phyloP scores from a whole-genome alignment of 140 eudicot genomes.

The Ambrosia hybrid region DNA sequence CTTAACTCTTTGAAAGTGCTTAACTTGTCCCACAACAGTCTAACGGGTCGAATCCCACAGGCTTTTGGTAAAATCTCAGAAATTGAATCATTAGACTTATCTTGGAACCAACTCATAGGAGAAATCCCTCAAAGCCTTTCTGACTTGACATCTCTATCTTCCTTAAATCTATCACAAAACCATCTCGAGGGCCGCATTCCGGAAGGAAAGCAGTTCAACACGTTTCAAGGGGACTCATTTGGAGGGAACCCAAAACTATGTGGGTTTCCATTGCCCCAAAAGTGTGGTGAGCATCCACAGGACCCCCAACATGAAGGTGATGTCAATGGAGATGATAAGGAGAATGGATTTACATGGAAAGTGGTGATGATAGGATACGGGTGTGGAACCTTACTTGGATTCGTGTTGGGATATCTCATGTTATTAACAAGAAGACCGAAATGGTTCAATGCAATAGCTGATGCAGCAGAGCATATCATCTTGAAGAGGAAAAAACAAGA shows the following conservation, averaged over 20 bases:
- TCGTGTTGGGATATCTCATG: slow-evolving; percentile 29
- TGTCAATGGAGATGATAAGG: not conserved
- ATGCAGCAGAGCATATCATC: slow-evolving; percentile 16
- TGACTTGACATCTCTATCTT: slow-evolving; percentile 2
- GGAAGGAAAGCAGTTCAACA: slow-evolving; percentile 28
- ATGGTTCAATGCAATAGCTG: slow-evolving; percentile 25
- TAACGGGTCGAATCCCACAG: slow-evolving; percentile 18
- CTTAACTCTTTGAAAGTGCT: slow-evolving; percentile 19
- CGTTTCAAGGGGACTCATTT: slow-evolving; percentile 24
- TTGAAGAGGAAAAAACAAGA: not conserved
- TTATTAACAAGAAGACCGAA: slow-evolving; percentile 26
- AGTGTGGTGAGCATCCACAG: not conserved
- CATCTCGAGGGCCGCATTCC: slow-evolving; percentile 35
- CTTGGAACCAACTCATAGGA: slow-evolving; percentile 25
- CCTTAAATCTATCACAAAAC: slow-evolving; percentile 27
- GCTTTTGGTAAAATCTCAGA: slow-evolving; percentile 9
- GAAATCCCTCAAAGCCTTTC: slow-evolving; percentile 26
- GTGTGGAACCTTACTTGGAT: slow-evolving; percentile 29
- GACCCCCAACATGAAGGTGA: not conserved
- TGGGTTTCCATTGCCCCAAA: slow-evolving; percentile 29
- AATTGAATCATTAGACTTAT: slow-evolving; percentile 25
- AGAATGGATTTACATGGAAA: slow-evolving; percentile 34
- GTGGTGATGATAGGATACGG: slow-evolving; percentile 31
- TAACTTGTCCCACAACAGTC: slow-evolving; percentile 25
- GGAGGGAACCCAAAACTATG: slow-evolving; percentile 29